phyloP scores from a whole-genome alignment of 371 early-diverging fungal species.

The Nematocida major region DNA sequence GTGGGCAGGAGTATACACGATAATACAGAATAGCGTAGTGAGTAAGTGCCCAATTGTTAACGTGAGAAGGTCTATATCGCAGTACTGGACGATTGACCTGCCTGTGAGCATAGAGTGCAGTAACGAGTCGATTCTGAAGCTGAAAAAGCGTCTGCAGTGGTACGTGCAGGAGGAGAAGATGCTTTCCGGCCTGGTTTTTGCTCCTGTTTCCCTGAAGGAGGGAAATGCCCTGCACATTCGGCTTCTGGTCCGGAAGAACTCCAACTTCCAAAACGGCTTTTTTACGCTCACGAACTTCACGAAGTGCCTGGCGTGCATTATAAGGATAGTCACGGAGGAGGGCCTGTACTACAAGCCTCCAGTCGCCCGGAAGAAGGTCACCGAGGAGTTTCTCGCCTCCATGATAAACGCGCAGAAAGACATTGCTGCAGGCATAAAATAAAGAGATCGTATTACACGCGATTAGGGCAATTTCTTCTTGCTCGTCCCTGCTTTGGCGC shows the following conservation, averaged over 20 bases:
- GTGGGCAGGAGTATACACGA: constrained; percentile 62
- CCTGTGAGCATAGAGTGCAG: constrained; percentile 46
- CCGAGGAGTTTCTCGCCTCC: constrained; percentile 6
- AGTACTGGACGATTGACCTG: constrained; percentile 55
- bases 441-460: neutral
- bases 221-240: constrained; percentile 37
- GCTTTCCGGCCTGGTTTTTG: constrained; percentile 44
- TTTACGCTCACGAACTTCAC: constrained; percentile 63
- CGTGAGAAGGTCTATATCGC: constrained; percentile 59
- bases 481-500: too few relatives aligned
- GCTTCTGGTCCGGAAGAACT: constrained; percentile 59
- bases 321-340: constrained; percentile 45
- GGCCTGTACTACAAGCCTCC: constrained; percentile 51
- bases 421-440: constrained; percentile 8
- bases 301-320: constrained; percentile 56
- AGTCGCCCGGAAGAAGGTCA: constrained; percentile 16
- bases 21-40: constrained; percentile 57
- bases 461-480: too few relatives aligned
- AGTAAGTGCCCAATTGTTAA: constrained; percentile 56
- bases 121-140: constrained; percentile 47
- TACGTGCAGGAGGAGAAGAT: constrained; percentile 41
- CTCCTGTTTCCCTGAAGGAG: constrained; percentile 39
- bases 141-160: constrained; percentile 45
- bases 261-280: constrained; percentile 65
- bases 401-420: neutral